Percentiles rank a stretch among this genome's conserved stretches.
Evolutionary conservation across 2,329 filamentous ascomycete genomes (phyloP).

Genomic region (Myrmaecium sp.): DNA sequence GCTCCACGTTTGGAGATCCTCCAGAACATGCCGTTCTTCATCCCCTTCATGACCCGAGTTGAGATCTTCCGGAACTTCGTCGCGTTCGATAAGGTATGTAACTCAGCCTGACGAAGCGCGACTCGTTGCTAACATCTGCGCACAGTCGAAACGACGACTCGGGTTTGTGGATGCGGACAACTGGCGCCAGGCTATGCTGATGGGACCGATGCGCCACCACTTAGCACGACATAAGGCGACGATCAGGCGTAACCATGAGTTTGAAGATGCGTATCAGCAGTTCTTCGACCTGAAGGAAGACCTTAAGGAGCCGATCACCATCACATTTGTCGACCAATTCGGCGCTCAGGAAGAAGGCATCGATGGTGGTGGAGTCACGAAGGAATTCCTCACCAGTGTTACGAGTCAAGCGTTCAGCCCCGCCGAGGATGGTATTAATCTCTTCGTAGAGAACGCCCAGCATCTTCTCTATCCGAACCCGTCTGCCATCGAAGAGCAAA

Average conservation of each 20-base stretch:
- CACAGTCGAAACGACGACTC: conserved; percentile 40
- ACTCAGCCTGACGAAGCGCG: background rate
- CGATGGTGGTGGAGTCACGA: conserved; percentile 91
- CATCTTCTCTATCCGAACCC: conserved; percentile 85
- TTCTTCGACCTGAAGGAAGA: conserved; percentile 70
- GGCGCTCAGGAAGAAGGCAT: conserved; percentile 79
- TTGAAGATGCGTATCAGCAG: conserved; percentile 68
- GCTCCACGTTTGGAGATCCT: conserved; percentile 79
- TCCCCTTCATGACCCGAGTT: conserved; percentile 81
- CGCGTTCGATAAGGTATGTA: conserved; percentile 49
- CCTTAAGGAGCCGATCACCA: conserved; percentile 88
- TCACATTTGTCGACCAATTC: conserved; percentile 89
- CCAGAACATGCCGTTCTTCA: conserved; percentile 92
- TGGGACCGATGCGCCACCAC: conserved; percentile 17
- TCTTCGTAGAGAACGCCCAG: conserved; percentile 73
- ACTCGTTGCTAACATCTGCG: conserved; percentile 5
- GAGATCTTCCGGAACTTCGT: conserved; percentile 90
- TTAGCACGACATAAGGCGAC: conserved; percentile 47
- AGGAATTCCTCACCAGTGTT: conserved; percentile 85
- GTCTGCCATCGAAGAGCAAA: conserved; percentile 51
- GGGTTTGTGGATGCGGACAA: conserved; percentile 56
- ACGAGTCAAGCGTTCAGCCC: conserved; percentile 68
- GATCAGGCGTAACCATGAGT: conserved; percentile 63
- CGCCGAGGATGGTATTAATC: conserved; percentile 30
- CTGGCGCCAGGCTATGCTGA: conserved; percentile 45